Percentiles rank a stretch among this genome's conserved stretches.
phyloP scores from a whole-genome alignment of 495 filamentous ascomycete genomes.

The Xylaria sp. region DNA sequence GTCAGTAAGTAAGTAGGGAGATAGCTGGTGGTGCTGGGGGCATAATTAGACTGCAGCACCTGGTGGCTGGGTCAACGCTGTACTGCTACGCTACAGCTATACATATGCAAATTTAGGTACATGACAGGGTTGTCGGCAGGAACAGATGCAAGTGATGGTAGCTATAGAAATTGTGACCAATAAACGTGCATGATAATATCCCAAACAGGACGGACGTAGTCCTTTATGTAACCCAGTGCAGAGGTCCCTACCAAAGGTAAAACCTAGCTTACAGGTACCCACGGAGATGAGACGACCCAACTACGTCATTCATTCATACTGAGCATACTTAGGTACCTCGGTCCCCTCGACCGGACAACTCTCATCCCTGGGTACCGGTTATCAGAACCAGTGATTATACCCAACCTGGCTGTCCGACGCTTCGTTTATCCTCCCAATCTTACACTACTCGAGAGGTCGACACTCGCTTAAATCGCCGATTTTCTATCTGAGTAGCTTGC shows the following conservation, averaged over 20 bases:
- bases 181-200: neutral
- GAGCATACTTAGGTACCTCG: neutral
- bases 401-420: neutral
- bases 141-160: neutral
- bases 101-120: too few relatives aligned
- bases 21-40: neutral
- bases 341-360: too few relatives aligned
- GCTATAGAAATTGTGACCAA: neutral
- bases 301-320: neutral
- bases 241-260: too few relatives aligned
- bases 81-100: conserved; percentile 12
- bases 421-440: neutral
- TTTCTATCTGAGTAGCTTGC: too few relatives aligned
- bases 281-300: neutral
- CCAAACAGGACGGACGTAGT: too few relatives aligned
- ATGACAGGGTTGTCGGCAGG: conserved; percentile 6
- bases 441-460: neutral
- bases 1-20: neutral
- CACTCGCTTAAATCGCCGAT: neutral
- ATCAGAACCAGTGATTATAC: neutral
- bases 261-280: conserved; percentile 1
- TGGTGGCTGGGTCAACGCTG: conserved; percentile 3
- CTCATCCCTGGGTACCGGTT: too few relatives aligned
- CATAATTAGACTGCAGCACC: neutral
- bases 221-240: too few relatives aligned